These are phyloP conservation scores for Didymella arachidicola DNA, from an alignment of 2,329 filamentous ascomycete species.

Conservation along the genomic window DNA sequence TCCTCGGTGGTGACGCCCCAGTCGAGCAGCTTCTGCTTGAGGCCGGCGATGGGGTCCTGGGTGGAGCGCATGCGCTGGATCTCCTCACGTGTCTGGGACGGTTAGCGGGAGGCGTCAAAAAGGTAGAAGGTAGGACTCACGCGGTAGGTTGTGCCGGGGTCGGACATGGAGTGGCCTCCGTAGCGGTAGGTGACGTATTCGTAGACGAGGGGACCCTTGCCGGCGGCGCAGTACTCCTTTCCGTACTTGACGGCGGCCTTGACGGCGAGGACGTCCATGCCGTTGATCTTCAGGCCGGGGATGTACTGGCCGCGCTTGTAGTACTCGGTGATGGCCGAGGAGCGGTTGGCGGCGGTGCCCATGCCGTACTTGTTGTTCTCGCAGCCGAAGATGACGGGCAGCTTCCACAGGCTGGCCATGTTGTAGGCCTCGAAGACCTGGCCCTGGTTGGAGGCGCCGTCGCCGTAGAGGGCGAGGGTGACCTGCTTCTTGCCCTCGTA, in stretches of 20 bases:
- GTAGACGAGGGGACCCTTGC: slow-evolving; percentile 92
- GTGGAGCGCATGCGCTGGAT: slow-evolving; percentile 99
- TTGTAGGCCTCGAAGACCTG: slow-evolving; percentile 99
- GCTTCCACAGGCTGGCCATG: slow-evolving; percentile 99
- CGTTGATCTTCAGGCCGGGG: slow-evolving; percentile 98
- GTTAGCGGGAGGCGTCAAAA: neutral
- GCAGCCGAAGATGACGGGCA: slow-evolving; percentile 94
- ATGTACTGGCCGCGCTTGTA: slow-evolving; percentile 99
- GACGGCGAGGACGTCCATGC: slow-evolving; percentile 98
- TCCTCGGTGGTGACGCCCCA: slow-evolving; percentile 92
- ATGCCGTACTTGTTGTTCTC: slow-evolving; percentile 99
- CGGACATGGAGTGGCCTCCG: slow-evolving; percentile 99
- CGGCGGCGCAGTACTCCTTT: slow-evolving; percentile 82
- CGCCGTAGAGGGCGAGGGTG: slow-evolving; percentile 91
- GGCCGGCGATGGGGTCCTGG: slow-evolving; percentile 95
- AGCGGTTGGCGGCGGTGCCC: slow-evolving; percentile 94
- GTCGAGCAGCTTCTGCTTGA: slow-evolving; percentile 98
- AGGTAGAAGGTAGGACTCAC: slow-evolving; percentile 33
- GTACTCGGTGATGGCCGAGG: slow-evolving; percentile 97
- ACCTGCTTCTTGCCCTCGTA: slow-evolving; percentile 88
- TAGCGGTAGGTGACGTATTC: slow-evolving; percentile 99
- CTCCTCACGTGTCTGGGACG: slow-evolving; percentile 82
- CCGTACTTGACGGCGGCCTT: slow-evolving; percentile 95
- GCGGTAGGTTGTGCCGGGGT: slow-evolving; percentile 98
- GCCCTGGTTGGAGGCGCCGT: slow-evolving; percentile 98